phyloP scores from a whole-genome alignment of 371 early-diverging fungal species.

The Apophysomyces trapeziformis region DNA sequence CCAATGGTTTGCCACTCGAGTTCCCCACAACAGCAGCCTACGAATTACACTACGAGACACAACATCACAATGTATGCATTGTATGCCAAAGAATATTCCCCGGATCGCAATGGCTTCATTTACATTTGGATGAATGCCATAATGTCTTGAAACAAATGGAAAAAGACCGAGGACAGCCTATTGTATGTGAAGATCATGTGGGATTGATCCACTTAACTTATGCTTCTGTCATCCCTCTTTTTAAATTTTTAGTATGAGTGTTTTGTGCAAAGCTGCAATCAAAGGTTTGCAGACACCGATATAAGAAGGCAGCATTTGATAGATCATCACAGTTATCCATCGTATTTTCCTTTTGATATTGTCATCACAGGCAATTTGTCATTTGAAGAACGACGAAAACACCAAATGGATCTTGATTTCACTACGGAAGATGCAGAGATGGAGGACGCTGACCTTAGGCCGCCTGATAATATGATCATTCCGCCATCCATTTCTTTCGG shows the following conservation, averaged over 20 bases:
- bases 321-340: constrained; percentile 69
- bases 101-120: constrained; percentile 48
- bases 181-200: constrained; percentile 40
- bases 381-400: constrained; percentile 35
- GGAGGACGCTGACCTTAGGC: constrained; percentile 23
- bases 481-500: constrained; percentile 49
- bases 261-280: constrained; percentile 68
- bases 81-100: constrained; percentile 60
- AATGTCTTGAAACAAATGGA: constrained; percentile 51
- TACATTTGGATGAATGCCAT: constrained; percentile 65
- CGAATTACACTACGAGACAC: constrained; percentile 61
- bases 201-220: not conserved
- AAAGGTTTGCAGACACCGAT: constrained; percentile 50
- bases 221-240: not conserved
- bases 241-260: constrained; percentile 61
- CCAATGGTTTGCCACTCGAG: constrained; percentile 16
- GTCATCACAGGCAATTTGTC: constrained; percentile 54
- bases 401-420: not conserved
- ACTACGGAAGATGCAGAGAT: constrained; percentile 19
- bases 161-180: constrained; percentile 62
- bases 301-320: constrained; percentile 68
- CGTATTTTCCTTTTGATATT: constrained; percentile 68
- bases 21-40: constrained; percentile 51
- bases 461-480: constrained; percentile 23
- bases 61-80: constrained; percentile 57